Conservation (phyloP, 768 basidiomycete genomes). For the Lenzites betulinus region DNA sequence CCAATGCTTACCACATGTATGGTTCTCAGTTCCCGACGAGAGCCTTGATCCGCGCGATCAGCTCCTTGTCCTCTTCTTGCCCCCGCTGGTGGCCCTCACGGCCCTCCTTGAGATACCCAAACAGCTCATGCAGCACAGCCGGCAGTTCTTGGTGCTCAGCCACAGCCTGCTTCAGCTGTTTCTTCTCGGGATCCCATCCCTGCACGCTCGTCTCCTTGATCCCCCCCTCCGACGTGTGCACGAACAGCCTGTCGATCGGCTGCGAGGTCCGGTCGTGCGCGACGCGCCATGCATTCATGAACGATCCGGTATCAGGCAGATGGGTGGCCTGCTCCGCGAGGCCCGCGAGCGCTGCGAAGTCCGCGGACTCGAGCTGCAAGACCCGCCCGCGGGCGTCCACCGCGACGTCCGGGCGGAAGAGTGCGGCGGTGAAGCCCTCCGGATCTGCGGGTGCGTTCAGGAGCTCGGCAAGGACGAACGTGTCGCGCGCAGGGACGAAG, state of each 20-base stretch:
- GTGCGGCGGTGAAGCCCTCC: slow-evolving; percentile 27
- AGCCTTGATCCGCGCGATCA: slow-evolving; percentile 19
- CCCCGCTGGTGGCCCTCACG: slow-evolving; percentile 16
- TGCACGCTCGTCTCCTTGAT: slow-evolving; percentile 27
- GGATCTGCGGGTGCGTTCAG: slow-evolving; percentile 24
- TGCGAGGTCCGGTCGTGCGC: slow-evolving; percentile 19
- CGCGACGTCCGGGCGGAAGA: slow-evolving; percentile 28
- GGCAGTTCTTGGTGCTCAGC: slow-evolving; percentile 21
- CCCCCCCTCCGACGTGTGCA: neutral
- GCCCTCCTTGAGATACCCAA: slow-evolving; percentile 20
- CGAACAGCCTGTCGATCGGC: slow-evolving; percentile 27
- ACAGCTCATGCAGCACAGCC: slow-evolving; percentile 21
- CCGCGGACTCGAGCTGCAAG: slow-evolving; percentile 9
- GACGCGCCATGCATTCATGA: slow-evolving; percentile 28
- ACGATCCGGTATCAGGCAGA: slow-evolving; percentile 24
- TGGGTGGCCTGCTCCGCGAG: slow-evolving; percentile 16
- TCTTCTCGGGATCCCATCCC: slow-evolving; percentile 23
- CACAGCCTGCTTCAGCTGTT: slow-evolving; percentile 21
- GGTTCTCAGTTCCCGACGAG: slow-evolving; percentile 6
- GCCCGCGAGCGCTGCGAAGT: slow-evolving; percentile 18
- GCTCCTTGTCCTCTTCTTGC: slow-evolving; percentile 8
- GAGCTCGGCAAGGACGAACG: slow-evolving; percentile 23
- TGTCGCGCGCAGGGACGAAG: slow-evolving; percentile 21
- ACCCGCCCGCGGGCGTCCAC: slow-evolving; percentile 26
- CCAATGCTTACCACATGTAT: neutral